These are phyloP conservation scores for Xylaria sp. DNA, from an alignment of 2,329 filamentous ascomycete species.

Conservation along the genomic window DNA sequence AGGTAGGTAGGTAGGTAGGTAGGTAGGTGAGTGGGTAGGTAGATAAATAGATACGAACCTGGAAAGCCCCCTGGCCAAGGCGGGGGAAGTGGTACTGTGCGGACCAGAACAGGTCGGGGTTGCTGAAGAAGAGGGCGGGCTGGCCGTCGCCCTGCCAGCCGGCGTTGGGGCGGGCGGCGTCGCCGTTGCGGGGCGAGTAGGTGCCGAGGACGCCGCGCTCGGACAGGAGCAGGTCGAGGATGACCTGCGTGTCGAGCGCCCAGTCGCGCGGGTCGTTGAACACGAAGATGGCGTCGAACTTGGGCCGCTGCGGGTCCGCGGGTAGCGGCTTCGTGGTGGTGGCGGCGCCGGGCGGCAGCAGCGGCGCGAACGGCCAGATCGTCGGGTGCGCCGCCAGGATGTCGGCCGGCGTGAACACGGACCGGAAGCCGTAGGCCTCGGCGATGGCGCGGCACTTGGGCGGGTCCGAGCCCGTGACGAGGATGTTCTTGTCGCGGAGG, in stretches of 20 bases:
- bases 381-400: slow-evolving; percentile 73
- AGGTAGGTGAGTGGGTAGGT: not conserved
- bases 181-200: slow-evolving; percentile 71
- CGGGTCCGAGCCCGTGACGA: slow-evolving; percentile 73
- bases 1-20: not conserved
- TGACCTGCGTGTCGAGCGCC: slow-evolving; percentile 85
- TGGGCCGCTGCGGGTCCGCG: slow-evolving; percentile 48
- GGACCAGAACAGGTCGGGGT: slow-evolving; percentile 89
- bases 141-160: slow-evolving; percentile 86
- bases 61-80: slow-evolving; percentile 89
- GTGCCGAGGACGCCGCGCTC: slow-evolving; percentile 80
- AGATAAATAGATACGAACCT: slow-evolving; percentile 34
- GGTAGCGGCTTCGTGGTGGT: slow-evolving; percentile 61
- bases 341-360: slow-evolving; percentile 63
- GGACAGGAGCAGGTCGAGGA: slow-evolving; percentile 82
- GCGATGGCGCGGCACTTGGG: slow-evolving; percentile 73
- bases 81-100: slow-evolving; percentile 82
- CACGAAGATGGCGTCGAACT: slow-evolving; percentile 88
- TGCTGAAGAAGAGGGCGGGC: slow-evolving; percentile 83
- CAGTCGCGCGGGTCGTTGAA: slow-evolving; percentile 97
- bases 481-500: slow-evolving; percentile 66
- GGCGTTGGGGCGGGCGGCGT: slow-evolving; percentile 63
- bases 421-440: slow-evolving; percentile 75
- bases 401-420: slow-evolving; percentile 84
- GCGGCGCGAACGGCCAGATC: slow-evolving; percentile 81